phyloP scores from a whole-genome alignment of 129 eudicot genomes.

The Artemisia argyi region DNA sequence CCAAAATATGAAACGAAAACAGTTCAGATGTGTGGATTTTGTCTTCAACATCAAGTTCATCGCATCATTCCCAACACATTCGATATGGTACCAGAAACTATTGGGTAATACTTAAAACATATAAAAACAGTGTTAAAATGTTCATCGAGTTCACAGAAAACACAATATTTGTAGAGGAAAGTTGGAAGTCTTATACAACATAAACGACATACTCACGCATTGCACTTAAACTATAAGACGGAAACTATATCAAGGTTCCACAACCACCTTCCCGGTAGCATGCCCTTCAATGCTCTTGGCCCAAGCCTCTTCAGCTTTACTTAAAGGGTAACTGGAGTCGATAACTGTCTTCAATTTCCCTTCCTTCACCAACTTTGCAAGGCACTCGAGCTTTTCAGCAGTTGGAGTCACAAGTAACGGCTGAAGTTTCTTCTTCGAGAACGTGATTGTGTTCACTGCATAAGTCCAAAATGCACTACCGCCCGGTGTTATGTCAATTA shows the following conservation, averaged over 20 bases:
- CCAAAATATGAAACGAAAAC: too few relatives aligned
- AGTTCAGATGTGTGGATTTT: too few relatives aligned
- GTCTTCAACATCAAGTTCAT: too few relatives aligned
- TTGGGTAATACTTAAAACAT: too few relatives aligned
- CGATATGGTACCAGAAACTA: too few relatives aligned
- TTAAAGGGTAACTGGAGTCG: conserved; percentile 60
- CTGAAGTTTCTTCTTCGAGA: conserved; percentile 62
- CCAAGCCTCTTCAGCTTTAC: conserved; percentile 74
- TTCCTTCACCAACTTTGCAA: conserved; percentile 65
- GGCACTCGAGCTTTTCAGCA: conserved; percentile 41
- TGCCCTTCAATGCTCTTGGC: conserved; percentile 75
- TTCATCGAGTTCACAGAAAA: too few relatives aligned
- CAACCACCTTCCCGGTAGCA: conserved; percentile 78
- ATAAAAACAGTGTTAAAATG: too few relatives aligned
- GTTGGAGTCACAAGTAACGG: conserved; percentile 51
- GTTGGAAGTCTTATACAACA: too few relatives aligned
- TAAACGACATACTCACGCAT: too few relatives aligned
- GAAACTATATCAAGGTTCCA: conserved; percentile 35
- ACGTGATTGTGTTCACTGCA: conserved; percentile 56
- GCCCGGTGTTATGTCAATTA: conserved; percentile 56
- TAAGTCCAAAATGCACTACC: conserved; percentile 44
- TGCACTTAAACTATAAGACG: not conserved
- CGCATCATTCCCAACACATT: too few relatives aligned
- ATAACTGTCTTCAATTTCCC: conserved; percentile 66
- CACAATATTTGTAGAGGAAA: too few relatives aligned